These are phyloP conservation scores for Harringtonia aguacate DNA, from an alignment of 2,329 filamentous ascomycete genomes.

Conservation along the genomic window DNA sequence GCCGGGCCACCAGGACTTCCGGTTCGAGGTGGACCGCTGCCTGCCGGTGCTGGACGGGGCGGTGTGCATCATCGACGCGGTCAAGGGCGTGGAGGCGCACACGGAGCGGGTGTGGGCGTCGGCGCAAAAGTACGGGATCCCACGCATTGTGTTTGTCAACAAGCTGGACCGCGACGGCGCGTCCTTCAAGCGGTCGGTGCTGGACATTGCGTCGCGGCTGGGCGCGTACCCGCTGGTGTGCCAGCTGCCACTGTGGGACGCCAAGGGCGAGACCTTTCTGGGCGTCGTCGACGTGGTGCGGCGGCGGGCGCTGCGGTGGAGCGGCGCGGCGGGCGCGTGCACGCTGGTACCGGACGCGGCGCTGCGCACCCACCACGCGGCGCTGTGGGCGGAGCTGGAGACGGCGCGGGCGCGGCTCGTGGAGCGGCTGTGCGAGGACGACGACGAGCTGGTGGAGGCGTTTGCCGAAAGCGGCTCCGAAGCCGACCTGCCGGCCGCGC, in stretches of 20 bases:
- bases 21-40: slow-evolving; percentile 89
- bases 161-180: slow-evolving; percentile 79
- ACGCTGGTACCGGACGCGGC: slow-evolving; percentile 17
- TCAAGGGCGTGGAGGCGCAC: slow-evolving; percentile 70
- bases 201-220: slow-evolving; percentile 71
- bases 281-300: slow-evolving; percentile 80
- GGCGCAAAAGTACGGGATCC: slow-evolving; percentile 75
- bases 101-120: slow-evolving; percentile 95
- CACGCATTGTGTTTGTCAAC: slow-evolving; percentile 72
- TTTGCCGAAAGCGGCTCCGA: slow-evolving; percentile 68
- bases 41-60: slow-evolving; percentile 34
- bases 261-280: slow-evolving; percentile 57
- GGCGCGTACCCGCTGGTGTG: slow-evolving; percentile 82
- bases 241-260: slow-evolving; percentile 87
- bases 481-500: slow-evolving; percentile 48
- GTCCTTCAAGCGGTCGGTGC: slow-evolving; percentile 72
- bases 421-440: slow-evolving; percentile 78
- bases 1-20: slow-evolving; percentile 93
- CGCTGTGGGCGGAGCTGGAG: slow-evolving; percentile 57
- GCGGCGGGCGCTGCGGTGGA: slow-evolving; percentile 66
- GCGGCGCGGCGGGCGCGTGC: slow-evolving; percentile 28
- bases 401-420: slow-evolving; percentile 68
- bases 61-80: slow-evolving; percentile 24
- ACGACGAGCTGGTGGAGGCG: slow-evolving; percentile 74
- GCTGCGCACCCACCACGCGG: slow-evolving; percentile 39